phyloP scores from a whole-genome alignment of 2,329 filamentous ascomycete species.

The Leptographium radiaticola region DNA sequence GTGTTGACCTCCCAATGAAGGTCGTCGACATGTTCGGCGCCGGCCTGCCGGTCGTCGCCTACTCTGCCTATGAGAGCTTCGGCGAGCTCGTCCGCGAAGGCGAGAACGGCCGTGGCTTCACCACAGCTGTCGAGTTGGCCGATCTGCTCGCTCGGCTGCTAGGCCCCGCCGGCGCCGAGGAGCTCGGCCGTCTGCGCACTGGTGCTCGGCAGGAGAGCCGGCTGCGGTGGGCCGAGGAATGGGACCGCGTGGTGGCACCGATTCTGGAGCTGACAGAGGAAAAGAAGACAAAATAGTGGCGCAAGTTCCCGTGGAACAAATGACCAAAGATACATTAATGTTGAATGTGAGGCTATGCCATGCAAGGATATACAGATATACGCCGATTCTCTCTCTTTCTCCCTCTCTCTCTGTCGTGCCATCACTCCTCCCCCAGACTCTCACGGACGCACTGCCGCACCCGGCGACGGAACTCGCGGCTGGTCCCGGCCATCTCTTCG shows the following conservation, averaged over 20 bases:
- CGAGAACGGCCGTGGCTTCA: constrained; percentile 76
- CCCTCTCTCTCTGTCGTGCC: not conserved
- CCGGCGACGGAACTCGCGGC: constrained; percentile 62
- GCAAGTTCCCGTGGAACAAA: not conserved
- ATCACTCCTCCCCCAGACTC: constrained; percentile 60
- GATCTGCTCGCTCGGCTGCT: constrained; percentile 54
- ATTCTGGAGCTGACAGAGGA: constrained; percentile 42
- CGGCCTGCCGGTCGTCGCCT: constrained; percentile 80
- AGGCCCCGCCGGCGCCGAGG: constrained; percentile 10
- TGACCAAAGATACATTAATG: not conserved
- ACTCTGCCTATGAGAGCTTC: constrained; percentile 77
- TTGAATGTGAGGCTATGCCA: not conserved
- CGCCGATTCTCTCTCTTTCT: not conserved
- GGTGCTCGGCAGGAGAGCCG: constrained; percentile 65
- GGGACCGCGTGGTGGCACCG: constrained; percentile 69
- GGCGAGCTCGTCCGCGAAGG: constrained; percentile 80
- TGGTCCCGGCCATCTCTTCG: constrained; percentile 51
- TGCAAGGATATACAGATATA: too few species aligned
- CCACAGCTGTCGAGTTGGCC: constrained; percentile 52
- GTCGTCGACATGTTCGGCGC: constrained; percentile 98
- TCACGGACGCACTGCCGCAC: constrained; percentile 70
- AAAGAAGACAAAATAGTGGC: not conserved
- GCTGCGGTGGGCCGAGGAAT: constrained; percentile 82
- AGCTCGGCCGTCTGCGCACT: constrained; percentile 47
- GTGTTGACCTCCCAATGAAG: constrained; percentile 96